A percentile compares a stretch with the other conserved stretches of the same genome.
Evolutionary conservation across 305 asterid species (phyloP).

Genomic region (Ajuga reptans): DNA sequence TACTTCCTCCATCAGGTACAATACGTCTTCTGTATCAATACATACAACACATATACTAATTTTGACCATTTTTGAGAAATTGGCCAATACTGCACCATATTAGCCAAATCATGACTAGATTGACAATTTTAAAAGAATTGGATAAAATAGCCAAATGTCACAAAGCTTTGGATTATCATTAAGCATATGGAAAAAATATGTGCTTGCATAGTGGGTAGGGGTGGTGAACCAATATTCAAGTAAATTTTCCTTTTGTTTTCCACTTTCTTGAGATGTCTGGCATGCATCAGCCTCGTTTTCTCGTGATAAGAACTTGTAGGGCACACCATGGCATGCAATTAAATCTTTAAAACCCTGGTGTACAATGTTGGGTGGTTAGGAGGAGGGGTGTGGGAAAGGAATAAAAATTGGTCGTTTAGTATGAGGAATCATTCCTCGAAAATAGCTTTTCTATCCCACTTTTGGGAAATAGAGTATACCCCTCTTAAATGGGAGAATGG

Average conservation of each 20-base stretch:
- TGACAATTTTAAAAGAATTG: neutral
- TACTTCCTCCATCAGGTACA: too few species aligned
- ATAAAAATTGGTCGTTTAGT: neutral
- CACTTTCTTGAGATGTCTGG: conserved; percentile 2
- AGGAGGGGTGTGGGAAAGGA: neutral
- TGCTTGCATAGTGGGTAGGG: neutral
- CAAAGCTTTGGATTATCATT: neutral
- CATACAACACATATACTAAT: neutral
- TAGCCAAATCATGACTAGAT: neutral
- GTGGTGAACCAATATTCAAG: neutral
- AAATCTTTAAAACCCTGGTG: neutral
- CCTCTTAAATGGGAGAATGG: too few species aligned
- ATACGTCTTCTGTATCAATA: too few species aligned
- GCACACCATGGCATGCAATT: neutral
- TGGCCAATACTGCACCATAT: neutral
- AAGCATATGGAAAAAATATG: neutral
- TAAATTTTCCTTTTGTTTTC: conserved; percentile 5
- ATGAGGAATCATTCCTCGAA: neutral
- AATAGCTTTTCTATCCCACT: neutral
- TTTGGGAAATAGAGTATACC: neutral
- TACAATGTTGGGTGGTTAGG: too few species aligned
- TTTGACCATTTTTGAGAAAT: neutral
- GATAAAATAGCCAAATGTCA: neutral
- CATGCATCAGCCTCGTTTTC: neutral
- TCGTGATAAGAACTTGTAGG: neutral